Evolutionary conservation across 169 alveolate genomes (phyloP).

Genomic region (Eimeria tenella): DNA sequence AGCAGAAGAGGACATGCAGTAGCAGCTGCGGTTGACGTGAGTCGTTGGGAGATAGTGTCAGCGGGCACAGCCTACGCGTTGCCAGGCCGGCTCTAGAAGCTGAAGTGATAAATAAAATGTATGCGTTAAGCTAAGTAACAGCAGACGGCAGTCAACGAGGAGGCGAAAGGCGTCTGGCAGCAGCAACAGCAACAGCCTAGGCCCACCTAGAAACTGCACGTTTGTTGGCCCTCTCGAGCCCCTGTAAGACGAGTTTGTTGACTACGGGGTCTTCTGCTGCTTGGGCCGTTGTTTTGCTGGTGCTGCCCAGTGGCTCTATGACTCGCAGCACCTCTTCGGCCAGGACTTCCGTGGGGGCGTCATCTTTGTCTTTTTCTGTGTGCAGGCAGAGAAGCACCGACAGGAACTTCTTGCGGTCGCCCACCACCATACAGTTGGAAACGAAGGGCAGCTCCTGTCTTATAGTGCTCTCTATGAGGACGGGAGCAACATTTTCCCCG

Average conservation of each 20-base stretch:
- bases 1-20: neutral
- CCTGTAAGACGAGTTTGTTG: slow-evolving; percentile 63
- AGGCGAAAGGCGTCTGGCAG: neutral
- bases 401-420: slow-evolving; percentile 86
- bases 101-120: too few species aligned
- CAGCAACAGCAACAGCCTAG: neutral
- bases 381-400: slow-evolving; percentile 86
- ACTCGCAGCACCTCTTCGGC: slow-evolving; percentile 24
- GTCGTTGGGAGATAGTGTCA: too few species aligned
- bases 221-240: slow-evolving; percentile 82
- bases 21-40: neutral
- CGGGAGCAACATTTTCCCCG: slow-evolving; percentile 93
- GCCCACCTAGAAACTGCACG: slow-evolving; percentile 84
- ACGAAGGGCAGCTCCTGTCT: slow-evolving; percentile 79
- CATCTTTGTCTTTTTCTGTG: slow-evolving; percentile 79
- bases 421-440: slow-evolving; percentile 87
- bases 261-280: slow-evolving; percentile 81
- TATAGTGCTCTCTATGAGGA: slow-evolving; percentile 85
- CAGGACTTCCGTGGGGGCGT: slow-evolving; percentile 79
- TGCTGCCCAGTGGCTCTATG: slow-evolving; percentile 40
- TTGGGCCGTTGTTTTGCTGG: slow-evolving; percentile 78
- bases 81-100: neutral
- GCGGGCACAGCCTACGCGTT: neutral
- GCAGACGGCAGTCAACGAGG: too few species aligned
- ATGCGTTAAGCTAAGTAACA: too few species aligned